Conservation (phyloP, 352 stramenopile genomes). For the Pythium sukuiense region DNA sequence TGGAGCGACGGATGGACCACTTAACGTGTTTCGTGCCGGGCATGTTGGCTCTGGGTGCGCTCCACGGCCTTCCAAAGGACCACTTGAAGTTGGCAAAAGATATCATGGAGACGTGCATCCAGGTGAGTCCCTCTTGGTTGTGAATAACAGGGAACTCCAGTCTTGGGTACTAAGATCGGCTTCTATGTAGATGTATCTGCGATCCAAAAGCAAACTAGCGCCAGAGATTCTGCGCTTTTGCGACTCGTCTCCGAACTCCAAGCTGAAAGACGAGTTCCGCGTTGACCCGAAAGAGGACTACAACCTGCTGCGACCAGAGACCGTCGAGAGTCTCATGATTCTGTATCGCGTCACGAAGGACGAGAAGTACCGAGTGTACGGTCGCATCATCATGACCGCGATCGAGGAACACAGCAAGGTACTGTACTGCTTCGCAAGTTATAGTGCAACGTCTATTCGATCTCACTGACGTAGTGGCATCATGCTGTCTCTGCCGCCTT, state of each 20-base stretch:
- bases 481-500: neutral
- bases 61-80: conserved; percentile 47
- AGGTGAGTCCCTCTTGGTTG: conserved; percentile 31
- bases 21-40: conserved; percentile 88
- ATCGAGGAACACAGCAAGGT: conserved; percentile 76
- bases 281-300: conserved; percentile 41
- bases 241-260: conserved; percentile 5
- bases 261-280: conserved; percentile 20
- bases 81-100: conserved; percentile 73
- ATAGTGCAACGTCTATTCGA: neutral
- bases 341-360: conserved; percentile 86
- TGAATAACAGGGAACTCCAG: neutral
- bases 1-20: conserved; percentile 75
- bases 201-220: conserved; percentile 54
- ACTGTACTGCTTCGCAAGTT: neutral
- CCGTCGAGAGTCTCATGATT: conserved; percentile 89
- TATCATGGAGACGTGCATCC: conserved; percentile 68
- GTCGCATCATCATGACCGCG: conserved; percentile 74
- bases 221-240: conserved; percentile 73
- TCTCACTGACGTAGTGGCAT: neutral
- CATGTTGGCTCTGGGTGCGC: conserved; percentile 67
- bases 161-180: neutral
- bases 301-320: conserved; percentile 85
- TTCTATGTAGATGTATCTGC: conserved; percentile 64
- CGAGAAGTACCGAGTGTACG: conserved; percentile 74